phyloP scores from a whole-genome alignment of 257 asterid species.

The Nicotiana attenuata region DNA sequence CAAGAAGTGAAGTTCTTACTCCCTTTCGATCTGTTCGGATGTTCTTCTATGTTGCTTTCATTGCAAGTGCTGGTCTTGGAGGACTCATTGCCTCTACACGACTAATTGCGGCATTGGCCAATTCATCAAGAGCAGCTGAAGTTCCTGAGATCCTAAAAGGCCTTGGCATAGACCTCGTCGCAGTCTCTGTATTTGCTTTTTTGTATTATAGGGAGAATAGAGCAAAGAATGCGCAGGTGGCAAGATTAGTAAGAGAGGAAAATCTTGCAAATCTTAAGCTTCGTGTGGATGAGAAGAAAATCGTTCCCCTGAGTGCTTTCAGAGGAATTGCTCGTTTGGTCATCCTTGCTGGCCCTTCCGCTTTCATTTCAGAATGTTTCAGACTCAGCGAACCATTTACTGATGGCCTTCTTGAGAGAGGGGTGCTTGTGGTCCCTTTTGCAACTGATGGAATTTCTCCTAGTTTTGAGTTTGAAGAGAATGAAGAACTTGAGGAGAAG shows the following conservation, averaged over 20 bases:
- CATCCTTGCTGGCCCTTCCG: conserved; percentile 72
- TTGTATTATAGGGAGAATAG: conserved; percentile 76
- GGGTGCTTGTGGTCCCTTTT: conserved; percentile 84
- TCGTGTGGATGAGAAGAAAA: conserved; percentile 65
- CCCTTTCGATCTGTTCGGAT: conserved; percentile 88
- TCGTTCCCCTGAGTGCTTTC: conserved; percentile 61
- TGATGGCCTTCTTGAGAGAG: conserved; percentile 69
- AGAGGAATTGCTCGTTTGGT: conserved; percentile 95
- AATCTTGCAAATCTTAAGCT: conserved; percentile 75
- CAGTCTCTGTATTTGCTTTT: conserved; percentile 65
- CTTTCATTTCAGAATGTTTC: conserved; percentile 65
- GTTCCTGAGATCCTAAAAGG: conserved; percentile 62
- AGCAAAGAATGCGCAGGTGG: conserved; percentile 75
- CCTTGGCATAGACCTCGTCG: conserved; percentile 73
- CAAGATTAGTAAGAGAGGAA: conserved; percentile 82
- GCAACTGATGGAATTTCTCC: conserved; percentile 58
- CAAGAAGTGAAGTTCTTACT: conserved; percentile 85
- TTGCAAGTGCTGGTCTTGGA: conserved; percentile 84
- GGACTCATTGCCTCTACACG: conserved; percentile 63
- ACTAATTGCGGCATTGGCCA: conserved; percentile 63
- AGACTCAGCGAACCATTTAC: conserved; percentile 64
- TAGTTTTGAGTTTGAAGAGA: conserved; percentile 54
- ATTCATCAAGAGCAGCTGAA: conserved; percentile 63
- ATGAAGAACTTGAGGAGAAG: conserved; percentile 47
- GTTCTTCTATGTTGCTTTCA: conserved; percentile 85